phyloP scores from a whole-genome alignment of 2,329 filamentous ascomycete genomes.

The Trichoderma citrinoviride region DNA sequence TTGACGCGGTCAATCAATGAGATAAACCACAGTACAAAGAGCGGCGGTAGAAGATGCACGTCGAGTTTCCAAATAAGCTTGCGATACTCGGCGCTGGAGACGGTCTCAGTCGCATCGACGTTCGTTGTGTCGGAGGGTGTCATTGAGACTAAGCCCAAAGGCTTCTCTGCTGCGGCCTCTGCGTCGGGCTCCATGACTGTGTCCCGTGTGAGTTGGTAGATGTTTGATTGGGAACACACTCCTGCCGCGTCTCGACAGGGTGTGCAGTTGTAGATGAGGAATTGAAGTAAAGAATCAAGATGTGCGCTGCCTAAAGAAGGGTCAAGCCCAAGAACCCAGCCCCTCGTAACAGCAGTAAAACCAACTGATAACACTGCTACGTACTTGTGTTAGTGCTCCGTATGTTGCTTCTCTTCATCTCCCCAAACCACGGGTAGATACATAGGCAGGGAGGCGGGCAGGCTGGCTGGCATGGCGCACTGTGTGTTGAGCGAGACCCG shows the following conservation, averaged over 20 bases:
- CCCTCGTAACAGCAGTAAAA: not conserved
- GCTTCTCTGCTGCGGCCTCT: conserved; percentile 14
- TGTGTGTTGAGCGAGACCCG: not conserved
- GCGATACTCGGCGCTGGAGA: conserved; percentile 10
- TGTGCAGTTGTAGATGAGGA: conserved; percentile 3
- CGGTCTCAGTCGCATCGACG: not conserved
- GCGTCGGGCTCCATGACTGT: not conserved
- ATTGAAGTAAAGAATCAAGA: not conserved
- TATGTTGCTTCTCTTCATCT: no score
- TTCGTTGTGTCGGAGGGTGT: not conserved
- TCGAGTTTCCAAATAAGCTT: conserved; percentile 34
- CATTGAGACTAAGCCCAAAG: conserved; percentile 8
- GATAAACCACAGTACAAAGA: conserved; percentile 32
- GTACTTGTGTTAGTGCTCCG: no score
- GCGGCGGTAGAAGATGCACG: conserved; percentile 27
- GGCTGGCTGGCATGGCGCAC: not conserved
- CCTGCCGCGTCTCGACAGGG: not conserved
- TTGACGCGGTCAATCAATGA: conserved; percentile 31
- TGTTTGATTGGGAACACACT: not conserved
- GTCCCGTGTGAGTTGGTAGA: not conserved
- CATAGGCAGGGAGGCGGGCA: no score
- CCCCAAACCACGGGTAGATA: not conserved
- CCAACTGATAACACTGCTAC: no score
- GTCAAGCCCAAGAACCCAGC: not conserved
- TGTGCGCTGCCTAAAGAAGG: not conserved